Evolutionary conservation across 148 eudicot genomes (phyloP), one percentile per base, ranked within the genome.

Genomic region (Polygonum maritimum): DNA sequence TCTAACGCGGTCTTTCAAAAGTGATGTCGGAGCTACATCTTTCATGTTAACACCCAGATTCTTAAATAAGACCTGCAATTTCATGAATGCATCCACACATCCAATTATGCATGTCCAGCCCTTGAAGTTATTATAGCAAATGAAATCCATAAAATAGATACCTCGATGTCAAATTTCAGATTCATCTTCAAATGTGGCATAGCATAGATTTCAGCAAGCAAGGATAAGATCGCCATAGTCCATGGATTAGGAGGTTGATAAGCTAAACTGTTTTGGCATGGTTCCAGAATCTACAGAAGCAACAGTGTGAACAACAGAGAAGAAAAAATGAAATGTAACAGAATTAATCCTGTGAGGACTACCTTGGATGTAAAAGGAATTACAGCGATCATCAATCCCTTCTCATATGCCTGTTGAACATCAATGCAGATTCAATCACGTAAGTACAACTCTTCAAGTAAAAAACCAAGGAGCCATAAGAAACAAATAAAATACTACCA

Each of bases 301-400:
- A 70, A 21, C 58, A 57, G 16, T 65, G 40, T 74, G 55, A 58
- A 36, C 3, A 39, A 7, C 7, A 57, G n/a, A 19, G 22, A 26
- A 57, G 33, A 12, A 60, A 76, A 39, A 19, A 11, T 48, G 41
- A 62, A 55, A 33, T 26, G 13, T 48, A 44, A 14, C 54, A 14
- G 11, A 39, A 6, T 35, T 33, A 44, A 63, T 21, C 26, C 15
- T 4, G 7, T 26, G 39, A 14, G 71, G 1, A 31, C 74, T 85
- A 94, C 98, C 98, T 90, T 94, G 47, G 98, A 94, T 44, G 96
- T 92, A 81, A 94, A 94, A 35, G 98, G 98, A 82, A 94, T 88
- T 40, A 94, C 94, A 51, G 97, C 98, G 80, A 94, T 94, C 98
- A 92, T 94, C 80, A 92, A 82, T 74, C 97, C 98, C 76, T 87